A percentile compares a stretch with the other conserved stretches of the same genome.
Evolutionary conservation across 306 rosid genomes (phyloP).

Genomic region (Lathyrus oleraceus): DNA sequence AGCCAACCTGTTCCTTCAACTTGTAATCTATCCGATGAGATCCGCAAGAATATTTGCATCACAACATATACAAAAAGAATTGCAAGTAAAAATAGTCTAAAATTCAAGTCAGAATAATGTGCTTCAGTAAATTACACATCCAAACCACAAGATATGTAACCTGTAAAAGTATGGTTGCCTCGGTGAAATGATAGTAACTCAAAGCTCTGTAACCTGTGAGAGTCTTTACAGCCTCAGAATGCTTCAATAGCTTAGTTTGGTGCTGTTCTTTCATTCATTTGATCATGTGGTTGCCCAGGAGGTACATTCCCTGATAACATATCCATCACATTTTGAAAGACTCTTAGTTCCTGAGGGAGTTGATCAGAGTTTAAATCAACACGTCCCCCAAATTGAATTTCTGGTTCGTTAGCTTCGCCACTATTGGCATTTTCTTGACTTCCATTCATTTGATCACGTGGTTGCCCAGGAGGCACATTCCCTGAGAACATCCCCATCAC

Average conservation of each 20-base stretch:
- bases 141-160: conserved; percentile 6
- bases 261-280: conserved; percentile 47
- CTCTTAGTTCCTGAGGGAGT: conserved; percentile 63
- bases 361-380: conserved; percentile 58
- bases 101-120: neutral
- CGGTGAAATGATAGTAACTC: neutral
- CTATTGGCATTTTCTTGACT: conserved; percentile 26
- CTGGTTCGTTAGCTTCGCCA: neutral
- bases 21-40: neutral
- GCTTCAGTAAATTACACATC: neutral
- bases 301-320: conserved; percentile 60
- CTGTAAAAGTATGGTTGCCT: conserved; percentile 8
- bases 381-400: conserved; percentile 42
- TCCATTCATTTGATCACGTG: conserved; percentile 48
- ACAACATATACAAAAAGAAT: conserved; percentile 7
- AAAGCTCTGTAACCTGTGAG: conserved; percentile 9
- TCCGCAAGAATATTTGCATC: neutral
- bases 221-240: conserved; percentile 24
- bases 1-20: neutral
- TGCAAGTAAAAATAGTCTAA: neutral
- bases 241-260: conserved; percentile 49
- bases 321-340: conserved; percentile 67
- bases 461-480: conserved; percentile 45
- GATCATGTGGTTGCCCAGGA: conserved; percentile 52
- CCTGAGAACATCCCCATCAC: conserved; percentile 74